A percentile compares a stretch with the other conserved stretches of the same genome.
phyloP scores from a whole-genome alignment of 768 basidiomycete species.

The Chiua virens region DNA sequence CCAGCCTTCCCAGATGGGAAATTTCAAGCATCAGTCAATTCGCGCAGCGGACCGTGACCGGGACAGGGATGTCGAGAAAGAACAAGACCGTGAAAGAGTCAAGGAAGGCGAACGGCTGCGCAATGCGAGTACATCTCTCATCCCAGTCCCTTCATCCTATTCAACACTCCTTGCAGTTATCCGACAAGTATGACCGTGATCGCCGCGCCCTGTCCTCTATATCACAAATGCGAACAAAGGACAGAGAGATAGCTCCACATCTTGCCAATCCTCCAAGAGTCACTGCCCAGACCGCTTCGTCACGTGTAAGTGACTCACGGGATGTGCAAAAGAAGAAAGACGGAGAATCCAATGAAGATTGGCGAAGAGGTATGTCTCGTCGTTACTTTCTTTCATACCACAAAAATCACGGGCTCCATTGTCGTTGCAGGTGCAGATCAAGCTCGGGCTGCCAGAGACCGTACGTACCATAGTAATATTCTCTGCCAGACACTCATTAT shows the following conservation, averaged over 20 bases:
- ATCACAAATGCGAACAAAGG: conserved; percentile 55
- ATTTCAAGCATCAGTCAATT: conserved; percentile 86
- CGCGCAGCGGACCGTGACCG: conserved; percentile 63
- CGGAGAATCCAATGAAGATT: conserved; percentile 78
- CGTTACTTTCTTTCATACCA: background rate
- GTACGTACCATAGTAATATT: conserved; percentile 38
- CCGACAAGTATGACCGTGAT: conserved; percentile 86
- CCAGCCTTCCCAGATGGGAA: conserved; percentile 91
- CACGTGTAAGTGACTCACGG: conserved; percentile 57
- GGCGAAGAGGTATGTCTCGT: conserved; percentile 69
- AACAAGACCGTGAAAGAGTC: conserved; percentile 59
- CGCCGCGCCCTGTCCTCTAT: conserved; percentile 57
- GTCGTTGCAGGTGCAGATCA: conserved; percentile 44
- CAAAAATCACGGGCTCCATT: background rate
- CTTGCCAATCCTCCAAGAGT: conserved; percentile 45
- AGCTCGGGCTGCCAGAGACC: conserved; percentile 53
- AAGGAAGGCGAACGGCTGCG: conserved; percentile 78
- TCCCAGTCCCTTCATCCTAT: background rate
- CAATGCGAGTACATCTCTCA: conserved; percentile 45
- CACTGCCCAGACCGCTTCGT: conserved; percentile 35
- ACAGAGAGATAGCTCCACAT: conserved; percentile 67
- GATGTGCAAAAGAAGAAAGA: conserved; percentile 65
- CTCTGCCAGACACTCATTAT: conserved; percentile 1
- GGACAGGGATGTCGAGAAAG: conserved; percentile 45
- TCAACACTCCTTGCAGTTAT: conserved; percentile 51